phyloP scores from a whole-genome alignment of 768 basidiomycete genomes.

The Trametes sanguinea region DNA sequence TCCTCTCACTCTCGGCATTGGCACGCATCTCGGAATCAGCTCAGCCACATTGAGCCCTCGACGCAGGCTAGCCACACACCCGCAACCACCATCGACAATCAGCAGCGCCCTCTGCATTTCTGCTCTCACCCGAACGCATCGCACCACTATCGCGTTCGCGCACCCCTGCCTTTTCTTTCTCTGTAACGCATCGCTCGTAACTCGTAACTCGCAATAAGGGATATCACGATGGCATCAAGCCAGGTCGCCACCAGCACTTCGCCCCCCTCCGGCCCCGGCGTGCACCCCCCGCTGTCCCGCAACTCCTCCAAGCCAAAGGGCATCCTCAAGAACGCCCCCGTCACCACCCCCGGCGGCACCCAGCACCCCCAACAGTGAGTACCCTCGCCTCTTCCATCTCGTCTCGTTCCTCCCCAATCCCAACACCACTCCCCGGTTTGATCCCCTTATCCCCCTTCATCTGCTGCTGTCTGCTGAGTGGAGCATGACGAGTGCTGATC shows the following conservation, averaged over 20 bases:
- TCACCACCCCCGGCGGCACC: slow-evolving; percentile 36
- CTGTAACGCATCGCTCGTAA: no score
- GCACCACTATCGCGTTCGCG: no score
- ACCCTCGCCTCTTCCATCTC: neutral
- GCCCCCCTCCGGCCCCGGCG: slow-evolving; percentile 18
- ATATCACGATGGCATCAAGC: neutral
- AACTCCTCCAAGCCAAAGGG: slow-evolving; percentile 77
- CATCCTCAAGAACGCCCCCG: slow-evolving; percentile 82
- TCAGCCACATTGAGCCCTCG: no score
- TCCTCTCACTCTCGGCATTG: no score
- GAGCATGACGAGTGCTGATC: neutral
- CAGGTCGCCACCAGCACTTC: neutral
- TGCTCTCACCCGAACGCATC: no score
- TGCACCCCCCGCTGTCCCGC: slow-evolving; percentile 52
- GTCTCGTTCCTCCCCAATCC: neutral
- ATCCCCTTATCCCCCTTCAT: neutral
- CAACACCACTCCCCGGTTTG: neutral
- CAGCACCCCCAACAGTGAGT: slow-evolving; percentile 50
- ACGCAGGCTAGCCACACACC: neutral
- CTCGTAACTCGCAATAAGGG: no score
- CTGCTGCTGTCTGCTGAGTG: neutral
- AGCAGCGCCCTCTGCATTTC: no score
- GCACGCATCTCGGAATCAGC: no score
- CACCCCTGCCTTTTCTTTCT: no score
- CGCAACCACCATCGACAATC: neutral